These are phyloP conservation scores for Aspergillus neotritici DNA, from an alignment of 2,329 filamentous ascomycete genomes.

Conservation along the genomic window DNA sequence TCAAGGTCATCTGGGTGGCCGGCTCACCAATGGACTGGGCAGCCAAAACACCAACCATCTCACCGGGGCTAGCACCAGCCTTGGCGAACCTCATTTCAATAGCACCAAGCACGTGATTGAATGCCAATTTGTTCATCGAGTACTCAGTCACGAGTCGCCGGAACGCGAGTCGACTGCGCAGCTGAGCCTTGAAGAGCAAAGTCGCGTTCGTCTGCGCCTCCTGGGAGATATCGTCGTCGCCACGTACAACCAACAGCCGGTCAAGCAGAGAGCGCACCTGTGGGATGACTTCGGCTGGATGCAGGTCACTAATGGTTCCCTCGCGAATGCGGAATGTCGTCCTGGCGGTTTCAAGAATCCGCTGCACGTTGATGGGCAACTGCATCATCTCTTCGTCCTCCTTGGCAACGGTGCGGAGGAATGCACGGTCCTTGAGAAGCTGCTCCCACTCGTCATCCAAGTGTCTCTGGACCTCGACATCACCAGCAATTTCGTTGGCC, in stretches of 20 bases:
- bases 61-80: slow-evolving; percentile 81
- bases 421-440: slow-evolving; percentile 66
- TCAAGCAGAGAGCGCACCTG: slow-evolving; percentile 69
- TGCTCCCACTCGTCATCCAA: slow-evolving; percentile 85
- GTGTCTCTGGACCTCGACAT: slow-evolving; percentile 77
- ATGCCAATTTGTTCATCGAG: slow-evolving; percentile 81
- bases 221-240: slow-evolving; percentile 69
- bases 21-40: slow-evolving; percentile 98
- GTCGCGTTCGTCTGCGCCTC: slow-evolving; percentile 89
- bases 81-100: slow-evolving; percentile 83
- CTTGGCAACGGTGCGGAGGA: slow-evolving; percentile 66
- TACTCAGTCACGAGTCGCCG: slow-evolving; percentile 85
- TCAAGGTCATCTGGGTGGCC: slow-evolving; percentile 97
- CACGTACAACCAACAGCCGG: slow-evolving; percentile 78
- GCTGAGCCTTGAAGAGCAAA: slow-evolving; percentile 82
- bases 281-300: slow-evolving; percentile 80
- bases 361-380: slow-evolving; percentile 82
- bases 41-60: slow-evolving; percentile 97
- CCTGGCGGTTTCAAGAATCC: slow-evolving; percentile 86
- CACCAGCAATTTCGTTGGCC: slow-evolving; percentile 77
- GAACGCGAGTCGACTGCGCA: slow-evolving; percentile 85
- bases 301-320: slow-evolving; percentile 77
- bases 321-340: slow-evolving; percentile 87
- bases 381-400: slow-evolving; percentile 83
- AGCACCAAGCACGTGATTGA: slow-evolving; percentile 87